A percentile compares a stretch with the other conserved stretches of the same genome.
Evolutionary conservation across 805 yeast genomes (phyloP).

Genomic region (Kazachstania africana): DNA sequence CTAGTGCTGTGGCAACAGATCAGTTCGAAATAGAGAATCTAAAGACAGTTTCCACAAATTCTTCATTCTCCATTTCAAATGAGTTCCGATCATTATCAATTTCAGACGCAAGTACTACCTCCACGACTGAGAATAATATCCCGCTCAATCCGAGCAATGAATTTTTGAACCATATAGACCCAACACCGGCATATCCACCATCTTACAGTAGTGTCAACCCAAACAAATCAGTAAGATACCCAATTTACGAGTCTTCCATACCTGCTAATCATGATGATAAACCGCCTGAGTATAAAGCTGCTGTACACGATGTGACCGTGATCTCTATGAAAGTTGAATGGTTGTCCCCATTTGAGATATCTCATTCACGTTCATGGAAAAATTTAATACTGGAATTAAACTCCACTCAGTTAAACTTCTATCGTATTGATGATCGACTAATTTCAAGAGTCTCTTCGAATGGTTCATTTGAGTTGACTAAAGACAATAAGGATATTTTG

Average conservation of each 20-base stretch:
- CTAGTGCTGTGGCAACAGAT: too few species aligned
- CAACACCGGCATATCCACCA: conserved; percentile 28
- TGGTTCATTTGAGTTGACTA: conserved; percentile 2
- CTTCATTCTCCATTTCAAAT: too few species aligned
- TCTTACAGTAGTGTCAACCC: conserved; percentile 18
- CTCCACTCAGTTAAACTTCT: conserved; percentile 75
- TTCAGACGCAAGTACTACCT: too few species aligned
- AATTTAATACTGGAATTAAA: conserved; percentile 60
- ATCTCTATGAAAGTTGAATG: conserved; percentile 62
- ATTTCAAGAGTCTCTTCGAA: conserved; percentile 14
- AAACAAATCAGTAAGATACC: conserved; percentile 21
- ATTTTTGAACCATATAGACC: conserved; percentile 24
- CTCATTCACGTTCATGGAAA: conserved; percentile 62
- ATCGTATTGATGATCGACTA: conserved; percentile 31
- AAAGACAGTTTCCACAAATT: too few species aligned
- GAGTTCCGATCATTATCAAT: too few species aligned
- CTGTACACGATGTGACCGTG: conserved; percentile 48
- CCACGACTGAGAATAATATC: too few species aligned
- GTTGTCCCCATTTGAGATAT: conserved; percentile 63
- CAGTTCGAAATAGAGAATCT: too few species aligned
- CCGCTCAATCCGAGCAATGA: conserved; percentile 11
- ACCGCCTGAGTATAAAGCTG: conserved; percentile 58
- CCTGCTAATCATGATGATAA: conserved; percentile 25
- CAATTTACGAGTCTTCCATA: conserved; percentile 24
- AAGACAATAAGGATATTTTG: conserved; percentile 5